A percentile compares a stretch with the other conserved stretches of the same genome.
Evolutionary conservation across 371 early-diverging fungal genomes (phyloP).

Genomic region (Chytridium lagenaria): DNA sequence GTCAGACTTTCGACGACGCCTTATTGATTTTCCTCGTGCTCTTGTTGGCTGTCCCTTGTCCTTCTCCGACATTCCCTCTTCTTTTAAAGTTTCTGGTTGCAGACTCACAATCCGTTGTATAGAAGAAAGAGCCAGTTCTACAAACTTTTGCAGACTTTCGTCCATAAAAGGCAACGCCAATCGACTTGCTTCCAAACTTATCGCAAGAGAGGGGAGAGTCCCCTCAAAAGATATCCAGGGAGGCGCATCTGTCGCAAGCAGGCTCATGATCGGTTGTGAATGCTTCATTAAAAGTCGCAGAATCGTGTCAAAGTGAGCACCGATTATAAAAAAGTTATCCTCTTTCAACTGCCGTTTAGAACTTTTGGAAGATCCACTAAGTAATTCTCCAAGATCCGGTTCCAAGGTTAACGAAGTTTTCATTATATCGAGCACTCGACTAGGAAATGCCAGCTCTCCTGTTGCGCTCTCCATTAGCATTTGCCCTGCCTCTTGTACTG

Average conservation of each 20-base stretch:
- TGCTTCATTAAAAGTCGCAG: not conserved
- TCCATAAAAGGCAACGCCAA: not conserved
- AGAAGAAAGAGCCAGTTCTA: too few species aligned
- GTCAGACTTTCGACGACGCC: too few species aligned
- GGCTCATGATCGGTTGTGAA: not conserved
- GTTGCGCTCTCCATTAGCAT: slow-evolving; percentile 27
- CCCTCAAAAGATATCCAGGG: not conserved
- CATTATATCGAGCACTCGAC: not conserved
- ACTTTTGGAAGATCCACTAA: not conserved
- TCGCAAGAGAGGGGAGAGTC: not conserved
- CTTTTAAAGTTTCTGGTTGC: too few species aligned
- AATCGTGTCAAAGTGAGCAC: not conserved
- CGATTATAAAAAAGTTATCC: not conserved
- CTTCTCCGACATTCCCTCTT: too few species aligned
- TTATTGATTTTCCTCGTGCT: not conserved
- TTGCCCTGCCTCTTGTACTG: slow-evolving; percentile 24
- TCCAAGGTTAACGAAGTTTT: too few species aligned
- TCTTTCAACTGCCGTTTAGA: too few species aligned
- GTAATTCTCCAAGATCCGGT: not conserved
- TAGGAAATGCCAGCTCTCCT: slow-evolving; percentile 31
- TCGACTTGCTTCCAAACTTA: not conserved
- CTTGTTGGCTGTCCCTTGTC: slow-evolving; percentile 12
- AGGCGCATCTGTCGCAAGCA: not conserved
- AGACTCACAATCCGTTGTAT: too few species aligned
- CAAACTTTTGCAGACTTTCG: not conserved